phyloP scores from a whole-genome alignment of 208 protist genomes.

The Trypanosoma brucei region DNA sequence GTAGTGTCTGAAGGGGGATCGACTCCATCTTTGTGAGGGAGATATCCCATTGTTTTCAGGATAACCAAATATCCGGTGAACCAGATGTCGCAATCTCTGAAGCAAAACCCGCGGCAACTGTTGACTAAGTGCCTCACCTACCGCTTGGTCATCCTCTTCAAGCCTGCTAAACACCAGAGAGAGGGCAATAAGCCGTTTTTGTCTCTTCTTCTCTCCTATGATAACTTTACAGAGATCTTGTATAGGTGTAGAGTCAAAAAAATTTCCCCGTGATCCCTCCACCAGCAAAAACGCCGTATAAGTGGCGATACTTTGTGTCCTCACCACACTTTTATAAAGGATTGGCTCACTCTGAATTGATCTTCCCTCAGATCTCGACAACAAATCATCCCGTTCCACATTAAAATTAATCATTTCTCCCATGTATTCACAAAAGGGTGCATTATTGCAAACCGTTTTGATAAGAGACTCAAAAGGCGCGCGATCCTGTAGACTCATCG shows the following conservation, averaged over 20 bases:
- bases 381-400: slow-evolving; percentile 25
- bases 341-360: slow-evolving; percentile 20
- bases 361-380: slow-evolving; percentile 4
- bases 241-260: slow-evolving; percentile 71
- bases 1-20: slow-evolving; percentile 24
- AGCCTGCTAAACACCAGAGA: slow-evolving; percentile 82
- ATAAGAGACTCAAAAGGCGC: slow-evolving; percentile 71
- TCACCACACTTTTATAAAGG: slow-evolving; percentile 46
- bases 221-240: slow-evolving; percentile 69
- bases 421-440: slow-evolving; percentile 73
- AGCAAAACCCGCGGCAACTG: slow-evolving; percentile 53
- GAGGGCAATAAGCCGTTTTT: slow-evolving; percentile 68
- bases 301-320: slow-evolving; percentile 50
- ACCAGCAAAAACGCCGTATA: slow-evolving; percentile 65
- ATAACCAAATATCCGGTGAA: slow-evolving; percentile 58
- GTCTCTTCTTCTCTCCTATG: slow-evolving; percentile 51
- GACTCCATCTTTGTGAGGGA: slow-evolving; percentile 1
- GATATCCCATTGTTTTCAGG: slow-evolving; percentile 16
- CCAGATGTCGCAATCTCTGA: slow-evolving; percentile 60
- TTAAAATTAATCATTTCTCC: slow-evolving; percentile 51
- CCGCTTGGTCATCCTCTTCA: slow-evolving; percentile 74
- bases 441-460: slow-evolving; percentile 71
- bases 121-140: slow-evolving; percentile 54
- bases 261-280: slow-evolving; percentile 77
- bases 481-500: slow-evolving; percentile 73